Percentiles rank a stretch among this genome's conserved stretches.
These are phyloP conservation scores for Tolypocladium tropicale DNA, from an alignment of 2,329 filamentous ascomycete species.

Conservation along the genomic window DNA sequence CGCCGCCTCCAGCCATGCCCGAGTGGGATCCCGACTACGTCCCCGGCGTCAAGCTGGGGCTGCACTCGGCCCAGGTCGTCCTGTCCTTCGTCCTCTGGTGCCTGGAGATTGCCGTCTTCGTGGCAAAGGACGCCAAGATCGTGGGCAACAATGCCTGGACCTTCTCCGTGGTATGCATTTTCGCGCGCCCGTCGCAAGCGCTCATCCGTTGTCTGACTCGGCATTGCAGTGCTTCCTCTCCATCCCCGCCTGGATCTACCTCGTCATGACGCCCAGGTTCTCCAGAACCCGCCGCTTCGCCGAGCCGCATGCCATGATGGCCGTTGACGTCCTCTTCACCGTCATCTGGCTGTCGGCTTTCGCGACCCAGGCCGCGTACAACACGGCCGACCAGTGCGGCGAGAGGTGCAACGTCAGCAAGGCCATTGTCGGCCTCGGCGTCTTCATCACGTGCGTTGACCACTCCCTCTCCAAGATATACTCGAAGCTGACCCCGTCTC, in stretches of 20 bases:
- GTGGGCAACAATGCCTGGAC: slow-evolving; percentile 52
- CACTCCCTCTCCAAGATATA: background rate
- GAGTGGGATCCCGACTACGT: slow-evolving; percentile 44
- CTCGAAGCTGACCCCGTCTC: background rate
- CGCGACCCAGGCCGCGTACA: slow-evolving; percentile 54
- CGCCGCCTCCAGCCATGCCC: slow-evolving; percentile 23
- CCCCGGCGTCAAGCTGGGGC: slow-evolving; percentile 44
- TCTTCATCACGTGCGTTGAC: slow-evolving; percentile 48
- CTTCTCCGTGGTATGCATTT: slow-evolving; percentile 47
- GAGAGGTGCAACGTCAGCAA: slow-evolving; percentile 50
- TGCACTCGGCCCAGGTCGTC: slow-evolving; percentile 46
- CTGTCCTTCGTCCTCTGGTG: slow-evolving; percentile 46
- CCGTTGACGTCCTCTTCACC: slow-evolving; percentile 45
- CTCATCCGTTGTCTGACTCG: slow-evolving; percentile 1
- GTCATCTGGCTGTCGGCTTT: slow-evolving; percentile 59
- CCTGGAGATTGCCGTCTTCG: slow-evolving; percentile 50
- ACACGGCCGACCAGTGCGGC: slow-evolving; percentile 44
- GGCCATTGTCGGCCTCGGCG: slow-evolving; percentile 50
- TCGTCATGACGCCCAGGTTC: slow-evolving; percentile 55
- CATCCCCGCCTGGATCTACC: slow-evolving; percentile 53
- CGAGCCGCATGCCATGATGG: slow-evolving; percentile 50
- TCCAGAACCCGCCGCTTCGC: slow-evolving; percentile 51
- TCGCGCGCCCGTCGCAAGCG: background rate
- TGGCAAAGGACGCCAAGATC: slow-evolving; percentile 34
- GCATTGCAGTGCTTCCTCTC: slow-evolving; percentile 51